phyloP scores from a whole-genome alignment of 164 flowering plant genomes.

The Sedum album region DNA sequence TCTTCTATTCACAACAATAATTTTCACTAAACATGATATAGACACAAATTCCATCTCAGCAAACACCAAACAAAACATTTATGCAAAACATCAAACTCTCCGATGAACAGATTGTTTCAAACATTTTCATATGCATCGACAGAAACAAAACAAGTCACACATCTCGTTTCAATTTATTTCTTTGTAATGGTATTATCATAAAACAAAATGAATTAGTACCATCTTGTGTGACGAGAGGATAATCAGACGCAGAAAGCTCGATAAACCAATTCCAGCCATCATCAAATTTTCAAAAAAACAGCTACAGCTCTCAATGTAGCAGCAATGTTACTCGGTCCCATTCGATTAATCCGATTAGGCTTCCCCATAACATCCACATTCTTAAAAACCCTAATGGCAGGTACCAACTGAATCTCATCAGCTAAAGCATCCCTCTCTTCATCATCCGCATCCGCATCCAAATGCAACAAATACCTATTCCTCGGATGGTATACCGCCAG shows the following conservation, averaged over 20 bases:
- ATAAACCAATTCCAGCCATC: constrained; percentile 89
- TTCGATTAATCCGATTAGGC: constrained; percentile 55
- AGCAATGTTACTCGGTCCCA: constrained; percentile 70
- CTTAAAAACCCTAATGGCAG: constrained; percentile 56
- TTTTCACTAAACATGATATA: not conserved
- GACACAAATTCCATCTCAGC: not conserved
- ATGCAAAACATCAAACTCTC: no score
- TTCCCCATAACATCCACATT: constrained; percentile 90
- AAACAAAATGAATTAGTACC: constrained; percentile 41
- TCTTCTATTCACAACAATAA: not conserved
- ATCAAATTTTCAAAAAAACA: constrained; percentile 59
- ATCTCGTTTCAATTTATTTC: no score
- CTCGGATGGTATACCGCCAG: constrained; percentile 88
- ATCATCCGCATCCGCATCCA: constrained; percentile 47
- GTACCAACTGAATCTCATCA: constrained; percentile 40
- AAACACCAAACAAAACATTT: not conserved
- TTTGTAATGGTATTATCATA: not conserved
- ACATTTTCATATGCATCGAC: not conserved
- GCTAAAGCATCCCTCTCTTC: constrained; percentile 50
- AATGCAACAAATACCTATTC: constrained; percentile 76
- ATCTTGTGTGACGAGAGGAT: constrained; percentile 86
- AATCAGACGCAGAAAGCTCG: constrained; percentile 71
- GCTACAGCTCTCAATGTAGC: constrained; percentile 67
- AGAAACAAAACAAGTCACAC: not conserved
- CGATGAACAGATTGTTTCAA: not conserved